phyloP scores from a whole-genome alignment of 805 yeast genomes.

The Candida berthetii region DNA sequence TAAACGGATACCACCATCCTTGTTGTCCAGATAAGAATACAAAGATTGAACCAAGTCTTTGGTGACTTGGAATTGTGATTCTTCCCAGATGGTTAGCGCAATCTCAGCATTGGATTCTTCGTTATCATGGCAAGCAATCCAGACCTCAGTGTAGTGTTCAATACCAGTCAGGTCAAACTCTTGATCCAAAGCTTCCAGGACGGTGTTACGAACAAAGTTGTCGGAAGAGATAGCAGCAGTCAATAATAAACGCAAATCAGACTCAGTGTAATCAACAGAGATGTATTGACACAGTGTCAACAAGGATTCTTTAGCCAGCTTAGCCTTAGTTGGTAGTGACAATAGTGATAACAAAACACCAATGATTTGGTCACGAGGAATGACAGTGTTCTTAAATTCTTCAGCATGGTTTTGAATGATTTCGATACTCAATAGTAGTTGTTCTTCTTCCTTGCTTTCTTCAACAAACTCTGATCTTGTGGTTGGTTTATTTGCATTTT shows the following conservation, averaged over 20 bases:
- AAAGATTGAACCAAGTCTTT: conserved; percentile 39
- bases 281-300: conserved; percentile 71
- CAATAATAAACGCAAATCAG: conserved; percentile 56
- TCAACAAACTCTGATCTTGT: conserved; percentile 66
- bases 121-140: conserved; percentile 73
- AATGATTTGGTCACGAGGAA: conserved; percentile 67
- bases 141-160: conserved; percentile 59
- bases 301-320: conserved; percentile 79
- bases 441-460: conserved; percentile 87
- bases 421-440: conserved; percentile 68
- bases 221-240: conserved; percentile 53
- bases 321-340: conserved; percentile 71
- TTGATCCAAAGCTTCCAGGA: conserved; percentile 79
- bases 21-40: conserved; percentile 41
- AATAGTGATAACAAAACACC: conserved; percentile 58
- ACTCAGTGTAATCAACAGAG: conserved; percentile 48
- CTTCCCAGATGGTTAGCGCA: conserved; percentile 84
- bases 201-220: conserved; percentile 67
- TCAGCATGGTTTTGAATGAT: conserved; percentile 66
- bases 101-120: conserved; percentile 53
- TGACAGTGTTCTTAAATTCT: conserved; percentile 54
- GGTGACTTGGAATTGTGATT: conserved; percentile 51
- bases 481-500: conserved; percentile 43
- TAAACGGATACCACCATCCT: conserved; percentile 62
- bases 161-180: conserved; percentile 54